A percentile compares a stretch with the other conserved stretches of the same genome.
These are phyloP conservation scores for Coffea eugenioides DNA, from an alignment of 257 asterid genomes.

Conservation along the genomic window DNA sequence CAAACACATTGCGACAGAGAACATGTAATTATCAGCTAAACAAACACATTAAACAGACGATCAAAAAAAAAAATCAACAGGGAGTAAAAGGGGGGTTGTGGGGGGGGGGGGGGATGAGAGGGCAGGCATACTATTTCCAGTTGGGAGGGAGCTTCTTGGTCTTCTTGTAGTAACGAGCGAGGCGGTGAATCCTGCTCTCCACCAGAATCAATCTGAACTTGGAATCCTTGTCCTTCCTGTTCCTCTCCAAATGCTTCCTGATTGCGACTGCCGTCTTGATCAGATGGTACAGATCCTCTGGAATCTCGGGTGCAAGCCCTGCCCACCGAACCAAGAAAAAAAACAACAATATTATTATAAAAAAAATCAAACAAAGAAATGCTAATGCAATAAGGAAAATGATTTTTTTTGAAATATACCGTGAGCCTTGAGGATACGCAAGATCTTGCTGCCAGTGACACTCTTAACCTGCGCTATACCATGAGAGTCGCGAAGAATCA, in stretches of 20 bases:
- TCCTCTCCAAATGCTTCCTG: slow-evolving; percentile 86
- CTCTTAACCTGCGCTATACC: slow-evolving; percentile 90
- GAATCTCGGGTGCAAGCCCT: slow-evolving; percentile 92
- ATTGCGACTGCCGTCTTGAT: slow-evolving; percentile 87
- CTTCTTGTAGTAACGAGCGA: slow-evolving; percentile 95
- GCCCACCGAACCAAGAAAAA: background rate
- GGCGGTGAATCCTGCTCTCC: slow-evolving; percentile 92
- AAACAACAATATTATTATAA: no score
- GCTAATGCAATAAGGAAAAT: no score
- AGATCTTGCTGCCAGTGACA: slow-evolving; percentile 82
- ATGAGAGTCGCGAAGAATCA: slow-evolving; percentile 79
- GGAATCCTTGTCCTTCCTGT: slow-evolving; percentile 88
- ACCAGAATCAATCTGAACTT: slow-evolving; percentile 83
- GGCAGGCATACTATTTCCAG: slow-evolving; percentile 69
- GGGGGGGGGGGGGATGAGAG: no score
- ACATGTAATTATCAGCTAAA: no score
- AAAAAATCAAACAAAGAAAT: no score
- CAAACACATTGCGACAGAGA: no score
- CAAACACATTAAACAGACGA: no score
- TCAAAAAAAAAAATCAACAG: no score
- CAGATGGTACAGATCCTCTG: slow-evolving; percentile 76
- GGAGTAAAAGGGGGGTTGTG: no score
- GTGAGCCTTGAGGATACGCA: slow-evolving; percentile 85
- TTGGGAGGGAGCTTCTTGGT: slow-evolving; percentile 90
- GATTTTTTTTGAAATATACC: slow-evolving; percentile 30